Evolutionary conservation across 2,329 filamentous ascomycete genomes (phyloP).

Genomic region (Basipetospora chlamydospora): DNA sequence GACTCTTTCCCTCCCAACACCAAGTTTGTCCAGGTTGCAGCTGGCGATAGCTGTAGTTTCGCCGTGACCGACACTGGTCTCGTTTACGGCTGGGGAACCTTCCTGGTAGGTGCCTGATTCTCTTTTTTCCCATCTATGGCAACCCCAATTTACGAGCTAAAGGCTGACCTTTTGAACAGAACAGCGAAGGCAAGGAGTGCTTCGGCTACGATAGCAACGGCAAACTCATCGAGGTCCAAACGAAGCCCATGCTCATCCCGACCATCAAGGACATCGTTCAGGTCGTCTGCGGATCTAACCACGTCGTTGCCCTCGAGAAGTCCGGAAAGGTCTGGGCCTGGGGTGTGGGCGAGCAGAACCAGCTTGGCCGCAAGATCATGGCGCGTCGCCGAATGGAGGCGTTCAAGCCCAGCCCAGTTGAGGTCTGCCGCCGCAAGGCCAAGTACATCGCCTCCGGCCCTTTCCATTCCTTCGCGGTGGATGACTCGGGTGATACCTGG

Average conservation of each 20-base stretch:
- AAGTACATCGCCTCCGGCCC: conserved; percentile 47
- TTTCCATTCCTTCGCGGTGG: conserved; percentile 52
- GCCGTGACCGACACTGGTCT: conserved; percentile 59
- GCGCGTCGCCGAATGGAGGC: conserved; percentile 28
- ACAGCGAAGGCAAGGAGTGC: conserved; percentile 33
- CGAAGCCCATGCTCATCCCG: conserved; percentile 38
- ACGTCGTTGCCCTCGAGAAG: conserved; percentile 52
- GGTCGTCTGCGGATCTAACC: conserved; percentile 54
- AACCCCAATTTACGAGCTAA: too few relatives aligned
- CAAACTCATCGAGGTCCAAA: conserved; percentile 33
- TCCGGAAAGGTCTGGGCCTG: conserved; percentile 53
- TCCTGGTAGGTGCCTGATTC: conserved; percentile 27
- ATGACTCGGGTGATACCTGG: conserved; percentile 38
- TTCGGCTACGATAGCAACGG: conserved; percentile 3
- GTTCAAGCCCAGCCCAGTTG: conserved; percentile 25
- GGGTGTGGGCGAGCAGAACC: conserved; percentile 57
- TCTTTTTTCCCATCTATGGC: too few relatives aligned
- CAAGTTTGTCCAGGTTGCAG: conserved; percentile 48
- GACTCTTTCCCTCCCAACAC: conserved; percentile 46
- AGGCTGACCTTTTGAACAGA: too few relatives aligned
- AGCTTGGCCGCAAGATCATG: conserved; percentile 45
- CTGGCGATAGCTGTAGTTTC: conserved; percentile 63
- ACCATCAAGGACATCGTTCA: conserved; percentile 51
- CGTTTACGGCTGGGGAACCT: conserved; percentile 76
- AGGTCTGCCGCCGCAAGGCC: conserved; percentile 43